Base-by-base conservation (phyloP, 495 filamentous ascomycete genomes). In the Xylaria longipes region DNA sequence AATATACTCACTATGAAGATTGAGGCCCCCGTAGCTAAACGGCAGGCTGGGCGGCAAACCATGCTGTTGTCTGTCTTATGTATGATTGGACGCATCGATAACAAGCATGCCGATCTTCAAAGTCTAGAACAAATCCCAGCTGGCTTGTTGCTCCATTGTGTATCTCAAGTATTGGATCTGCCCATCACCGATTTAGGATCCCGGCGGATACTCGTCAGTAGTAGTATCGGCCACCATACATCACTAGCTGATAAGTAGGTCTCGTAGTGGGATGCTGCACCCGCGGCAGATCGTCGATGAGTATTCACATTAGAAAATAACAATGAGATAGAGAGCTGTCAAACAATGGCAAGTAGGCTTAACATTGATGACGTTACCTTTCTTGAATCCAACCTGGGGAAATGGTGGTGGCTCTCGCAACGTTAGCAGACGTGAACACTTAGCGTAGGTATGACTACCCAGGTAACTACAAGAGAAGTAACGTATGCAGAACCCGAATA, bases 401-500 rank as follows among this genome's bases (percentile, higher is more conserved):
- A 27, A 17, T 52, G 45, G 45, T 35, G 31, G 20, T 50, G 60
- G 60, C 60, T 41, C 37, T 41, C 41, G 54, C 56, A 60, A 66
- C 62, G 41, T 60, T 52, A 60, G 70, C 58, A 65, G 22, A 46
- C 43, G 41, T 14, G 41, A 33, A 64, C n/a, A 29, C 14, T 45
- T 64, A 46, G 27, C 27, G 25, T 31, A 3, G 22, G 41, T 41
- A 63, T 67, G 62, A 50, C 41, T 60, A 37, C 3, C 15, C 5
- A 37, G 52, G 33, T 58, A 67, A 27, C 48, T 37, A 57, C 14
- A 35, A 57, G 14, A 31, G 37, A 58, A 58, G 65, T 63, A 57
- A 65, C 22, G 58, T 71, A 58, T 65, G 60, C 41, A 68, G 70
- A 45, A 35, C 67, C 62, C 35, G 22, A 46, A 60, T 39, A 54